Percentiles rank a stretch among this genome's conserved stretches.
Evolutionary conservation across 768 basidiomycete genomes (phyloP).

Genomic region (Amanita exitialis): DNA sequence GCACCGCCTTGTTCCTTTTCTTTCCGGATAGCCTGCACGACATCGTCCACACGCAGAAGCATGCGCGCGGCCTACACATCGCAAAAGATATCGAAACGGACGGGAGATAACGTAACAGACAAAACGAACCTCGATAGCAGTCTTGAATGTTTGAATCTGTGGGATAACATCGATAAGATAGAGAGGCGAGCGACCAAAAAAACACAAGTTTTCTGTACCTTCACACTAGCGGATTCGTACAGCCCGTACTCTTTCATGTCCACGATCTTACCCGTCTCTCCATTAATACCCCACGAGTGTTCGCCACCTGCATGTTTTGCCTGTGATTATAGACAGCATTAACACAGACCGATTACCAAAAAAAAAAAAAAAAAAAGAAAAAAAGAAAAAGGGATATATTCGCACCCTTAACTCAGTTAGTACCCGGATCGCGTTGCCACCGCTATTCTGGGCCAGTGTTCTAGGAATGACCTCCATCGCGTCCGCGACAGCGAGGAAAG

Average conservation of each 20-base stretch:
- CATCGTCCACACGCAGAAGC: conserved; percentile 88
- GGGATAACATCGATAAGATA: neutral
- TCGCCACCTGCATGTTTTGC: conserved; percentile 94
- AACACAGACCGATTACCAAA: conserved; percentile 7
- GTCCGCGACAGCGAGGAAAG: conserved; percentile 86
- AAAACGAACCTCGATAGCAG: conserved; percentile 70
- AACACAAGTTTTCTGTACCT: conserved; percentile 31
- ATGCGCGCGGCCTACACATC: conserved; percentile 60
- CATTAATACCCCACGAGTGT: conserved; percentile 88
- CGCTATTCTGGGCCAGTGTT: conserved; percentile 89
- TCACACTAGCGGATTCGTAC: conserved; percentile 94
- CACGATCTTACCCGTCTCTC: conserved; percentile 90
- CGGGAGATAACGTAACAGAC: neutral
- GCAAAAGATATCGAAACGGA: neutral
- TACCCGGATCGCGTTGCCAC: conserved; percentile 89
- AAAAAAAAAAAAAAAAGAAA: too few species aligned
- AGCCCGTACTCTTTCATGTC: conserved; percentile 94
- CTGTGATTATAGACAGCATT: conserved; percentile 27
- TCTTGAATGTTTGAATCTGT: conserved; percentile 92
- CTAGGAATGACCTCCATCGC: conserved; percentile 97
- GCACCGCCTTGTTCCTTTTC: conserved; percentile 42
- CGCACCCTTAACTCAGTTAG: conserved; percentile 87
- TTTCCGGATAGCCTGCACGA: conserved; percentile 81
- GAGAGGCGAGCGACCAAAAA: neutral
- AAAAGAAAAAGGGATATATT: conserved; percentile 2